phyloP scores from a whole-genome alignment of 176 grass and related monocot genomes.

The Poa annua region DNA sequence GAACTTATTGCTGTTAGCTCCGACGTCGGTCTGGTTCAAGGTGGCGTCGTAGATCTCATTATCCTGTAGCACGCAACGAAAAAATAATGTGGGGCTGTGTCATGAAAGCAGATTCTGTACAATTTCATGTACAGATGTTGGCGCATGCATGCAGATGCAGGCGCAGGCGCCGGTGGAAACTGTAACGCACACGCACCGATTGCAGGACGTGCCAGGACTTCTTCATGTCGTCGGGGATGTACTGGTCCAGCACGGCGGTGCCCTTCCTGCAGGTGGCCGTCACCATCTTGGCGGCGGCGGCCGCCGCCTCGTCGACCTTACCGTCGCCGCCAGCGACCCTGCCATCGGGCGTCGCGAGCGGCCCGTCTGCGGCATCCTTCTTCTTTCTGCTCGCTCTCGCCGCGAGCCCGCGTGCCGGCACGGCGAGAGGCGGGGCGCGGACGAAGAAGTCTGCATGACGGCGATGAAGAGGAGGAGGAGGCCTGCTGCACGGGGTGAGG shows the following conservation, averaged over 20 bases:
- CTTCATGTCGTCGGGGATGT: constrained; percentile 72
- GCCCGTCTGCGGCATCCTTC: constrained; percentile 6
- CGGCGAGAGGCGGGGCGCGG: neutral
- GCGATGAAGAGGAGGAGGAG: neutral
- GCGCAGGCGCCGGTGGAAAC: neutral
- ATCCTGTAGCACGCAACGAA: constrained; percentile 42
- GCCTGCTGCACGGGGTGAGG: neutral
- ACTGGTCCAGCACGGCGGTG: constrained; percentile 64
- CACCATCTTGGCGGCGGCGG: constrained; percentile 47
- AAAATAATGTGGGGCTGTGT: neutral
- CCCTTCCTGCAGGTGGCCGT: constrained; percentile 84
- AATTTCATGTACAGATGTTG: neutral
- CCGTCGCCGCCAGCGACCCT: neutral
- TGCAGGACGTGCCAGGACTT: constrained; percentile 73
- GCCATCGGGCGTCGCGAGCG: constrained; percentile 20
- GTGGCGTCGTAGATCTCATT: constrained; percentile 86
- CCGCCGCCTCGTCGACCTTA: constrained; percentile 39
- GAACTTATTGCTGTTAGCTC: constrained; percentile 90
- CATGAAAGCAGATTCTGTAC: neutral
- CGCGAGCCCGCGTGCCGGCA: constrained; percentile 35
- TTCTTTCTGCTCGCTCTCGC: constrained; percentile 59
- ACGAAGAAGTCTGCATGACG: neutral
- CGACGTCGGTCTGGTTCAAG: constrained; percentile 91
- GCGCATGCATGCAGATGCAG: no score
- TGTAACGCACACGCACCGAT: constrained; percentile 51